Percentiles rank a stretch among this genome's conserved stretches.
Evolutionary conservation across 139 green algal species (phyloP).

Genomic region (Tetraselmis chui): DNA sequence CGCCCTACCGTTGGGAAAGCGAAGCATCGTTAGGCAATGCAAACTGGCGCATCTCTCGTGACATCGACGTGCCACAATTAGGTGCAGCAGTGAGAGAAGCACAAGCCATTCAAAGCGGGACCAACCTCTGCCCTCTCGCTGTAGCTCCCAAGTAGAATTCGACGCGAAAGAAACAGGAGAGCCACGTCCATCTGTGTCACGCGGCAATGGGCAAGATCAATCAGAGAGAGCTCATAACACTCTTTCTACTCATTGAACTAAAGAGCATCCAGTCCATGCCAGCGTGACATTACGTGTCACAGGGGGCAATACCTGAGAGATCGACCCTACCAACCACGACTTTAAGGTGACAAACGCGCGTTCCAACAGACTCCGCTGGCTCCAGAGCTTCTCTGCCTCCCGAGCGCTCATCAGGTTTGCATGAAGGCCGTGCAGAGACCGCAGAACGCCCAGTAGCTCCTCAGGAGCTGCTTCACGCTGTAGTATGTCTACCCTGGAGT

Average conservation of each 20-base stretch:
- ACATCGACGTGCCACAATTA: not conserved
- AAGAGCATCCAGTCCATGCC: no score
- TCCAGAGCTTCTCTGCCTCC: not conserved
- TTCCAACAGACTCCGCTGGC: not conserved
- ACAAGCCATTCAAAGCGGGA: no score
- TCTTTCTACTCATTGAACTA: no score
- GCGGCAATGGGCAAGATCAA: no score
- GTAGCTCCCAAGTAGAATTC: not conserved
- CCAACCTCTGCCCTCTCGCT: not conserved
- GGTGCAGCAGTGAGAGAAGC: not conserved
- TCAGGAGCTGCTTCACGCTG: not conserved
- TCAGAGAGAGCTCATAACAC: no score
- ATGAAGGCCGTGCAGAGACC: not conserved
- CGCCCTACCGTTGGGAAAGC: not conserved
- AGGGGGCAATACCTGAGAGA: not conserved
- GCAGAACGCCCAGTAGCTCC: not conserved
- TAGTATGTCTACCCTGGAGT: not conserved
- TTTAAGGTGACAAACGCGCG: not conserved
- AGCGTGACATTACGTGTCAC: no score
- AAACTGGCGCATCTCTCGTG: not conserved
- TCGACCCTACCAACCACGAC: not conserved
- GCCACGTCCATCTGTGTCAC: not conserved
- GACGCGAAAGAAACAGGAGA: not conserved
- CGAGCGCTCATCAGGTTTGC: not conserved
- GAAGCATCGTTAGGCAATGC: not conserved